Evolutionary conservation across 1,139 yeast genomes (phyloP), one percentile per base, ranked within the genome.

Genomic region (Casaregolazyma lundiana): DNA sequence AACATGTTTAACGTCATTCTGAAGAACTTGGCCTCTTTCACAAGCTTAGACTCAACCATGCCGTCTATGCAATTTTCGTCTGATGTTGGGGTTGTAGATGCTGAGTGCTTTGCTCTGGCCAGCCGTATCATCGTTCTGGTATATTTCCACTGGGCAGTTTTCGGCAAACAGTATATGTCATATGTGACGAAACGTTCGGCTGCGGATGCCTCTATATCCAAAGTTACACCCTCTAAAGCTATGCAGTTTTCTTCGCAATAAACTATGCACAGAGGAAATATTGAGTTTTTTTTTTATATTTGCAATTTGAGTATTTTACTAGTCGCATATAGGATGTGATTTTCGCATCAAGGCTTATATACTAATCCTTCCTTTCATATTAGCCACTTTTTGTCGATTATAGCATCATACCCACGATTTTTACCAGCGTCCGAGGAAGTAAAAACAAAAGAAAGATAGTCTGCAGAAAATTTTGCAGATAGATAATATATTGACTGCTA

Each of bases 81-180:
- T 18, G 40, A 35, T 2, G 29, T 29, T 20, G 36, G 26, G 7
- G 30, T 41, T 54, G 63, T 51, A 5, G 55, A 59, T 46, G 68
- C 69, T 20, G 84, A 78, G 53, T 65, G 78, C 54, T 66, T 68
- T 46, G 72, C 72, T 48, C 73, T 81, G 45, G 73, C 78, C 24
- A 70, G 69, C 47, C 69, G 84, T 54, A 69, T 81, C 48, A 70
- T 78, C 30, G 77, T 82, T 13, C 68, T 84, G 53, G 76, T 76
- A 43, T 80, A 78, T 49, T 83, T 84, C 68, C 89, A 84, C 64
- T 81, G 86, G 84, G 77, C 72, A 52, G 89, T 83, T n/a, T 82
- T 82, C 65, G 83, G 81, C 45, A 56, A 59, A 50, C 60, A 55
- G 49, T 62, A 62, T 44, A 53, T 59, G 26, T 50, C 62, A 22